A percentile compares a stretch with the other conserved stretches of the same genome.
Conservation (phyloP, 2,329 filamentous ascomycete species). For the Diplodia sapinea region DNA sequence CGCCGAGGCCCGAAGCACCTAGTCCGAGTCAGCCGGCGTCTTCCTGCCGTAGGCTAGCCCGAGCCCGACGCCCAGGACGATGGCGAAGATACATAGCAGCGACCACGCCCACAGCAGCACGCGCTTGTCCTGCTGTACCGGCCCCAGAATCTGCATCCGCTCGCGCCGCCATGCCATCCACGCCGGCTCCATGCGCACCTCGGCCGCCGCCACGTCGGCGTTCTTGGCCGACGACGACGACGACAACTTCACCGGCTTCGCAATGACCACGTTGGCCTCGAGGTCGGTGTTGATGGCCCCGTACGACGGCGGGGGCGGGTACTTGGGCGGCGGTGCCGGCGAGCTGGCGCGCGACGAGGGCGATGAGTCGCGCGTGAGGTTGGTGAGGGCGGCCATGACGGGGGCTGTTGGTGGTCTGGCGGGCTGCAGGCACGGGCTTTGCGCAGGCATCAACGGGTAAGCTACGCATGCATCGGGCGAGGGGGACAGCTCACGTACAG, state of each 20-base stretch:
- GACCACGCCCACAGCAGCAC: slow-evolving; percentile 24
- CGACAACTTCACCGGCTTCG: slow-evolving; percentile 5
- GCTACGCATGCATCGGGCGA: not conserved
- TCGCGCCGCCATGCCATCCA: slow-evolving; percentile 28
- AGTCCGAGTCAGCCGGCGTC: not conserved
- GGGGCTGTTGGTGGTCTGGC: not conserved
- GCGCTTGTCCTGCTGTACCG: slow-evolving; percentile 28
- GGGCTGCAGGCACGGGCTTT: not conserved
- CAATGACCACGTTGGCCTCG: not conserved
- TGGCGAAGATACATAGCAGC: slow-evolving; percentile 22
- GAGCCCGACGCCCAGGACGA: slow-evolving; percentile 22
- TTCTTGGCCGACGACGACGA: not conserved
- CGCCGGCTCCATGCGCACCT: slow-evolving; percentile 24
- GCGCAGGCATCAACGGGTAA: slow-evolving; percentile 9
- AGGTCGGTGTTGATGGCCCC: slow-evolving; percentile 4
- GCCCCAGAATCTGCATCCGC: slow-evolving; percentile 20
- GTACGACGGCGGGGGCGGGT: slow-evolving; percentile 19
- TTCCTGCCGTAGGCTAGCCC: slow-evolving; percentile 10
- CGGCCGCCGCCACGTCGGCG: not conserved
- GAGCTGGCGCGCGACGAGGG: slow-evolving; percentile 9
- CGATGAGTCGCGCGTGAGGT: slow-evolving; percentile 7
- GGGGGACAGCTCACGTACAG: not conserved
- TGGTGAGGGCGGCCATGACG: slow-evolving; percentile 11
- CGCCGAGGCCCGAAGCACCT: not conserved
- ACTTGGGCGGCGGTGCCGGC: slow-evolving; percentile 14